Evolutionary conservation across 1,139 yeast genomes (phyloP), one percentile per base, ranked within the genome.

Genomic region (Ogataea hybrid): DNA sequence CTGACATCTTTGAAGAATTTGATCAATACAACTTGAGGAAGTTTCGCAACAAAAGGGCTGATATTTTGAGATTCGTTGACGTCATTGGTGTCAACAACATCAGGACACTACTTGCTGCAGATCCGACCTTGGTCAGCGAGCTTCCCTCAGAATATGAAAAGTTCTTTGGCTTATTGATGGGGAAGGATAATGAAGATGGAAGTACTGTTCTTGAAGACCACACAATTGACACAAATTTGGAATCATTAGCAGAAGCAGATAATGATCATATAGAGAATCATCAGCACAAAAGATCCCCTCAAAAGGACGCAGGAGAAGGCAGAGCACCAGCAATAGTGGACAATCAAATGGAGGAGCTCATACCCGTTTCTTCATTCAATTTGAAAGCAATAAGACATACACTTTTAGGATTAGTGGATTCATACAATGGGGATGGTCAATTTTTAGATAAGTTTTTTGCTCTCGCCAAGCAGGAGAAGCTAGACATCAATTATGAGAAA

Each of bases 371-470:
- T 37, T 80, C 96, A 0, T 77, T 81, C 50, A 95, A 95, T 6
- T 73, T 90, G 65, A 83, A 82, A 54, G 84, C 84, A 11, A 84
- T 90, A 46, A 78, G 95, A 59, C 88, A 86, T 53, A 78, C 95
- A 2, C 70, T 90, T 28, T 60, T 80, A 29, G 96, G 95, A 0
- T 69, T 92, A 33, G 68, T 48, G 39, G 62, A 49, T 14, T 48
- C 54, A n/a, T 48, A 52, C 41, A 48, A 49, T 33, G 50, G 57
- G 28, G 55, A 58, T 15, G 30, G 34, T 15, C 46, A 52, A 29
- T 54, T 56, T 35, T 43, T 57, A 16, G 47, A 45, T 20, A 47
- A 53, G 27, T 36, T 60, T 10, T 35, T 51, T 16, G 43, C 47
- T 31, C 37, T 49, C 18, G 48, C 54, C 17, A 53, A 54, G 37